Percentiles rank a stretch among this genome's conserved stretches.
Evolutionary conservation across 345 rosid genomes (phyloP).

Genomic region (Populus simonii): DNA sequence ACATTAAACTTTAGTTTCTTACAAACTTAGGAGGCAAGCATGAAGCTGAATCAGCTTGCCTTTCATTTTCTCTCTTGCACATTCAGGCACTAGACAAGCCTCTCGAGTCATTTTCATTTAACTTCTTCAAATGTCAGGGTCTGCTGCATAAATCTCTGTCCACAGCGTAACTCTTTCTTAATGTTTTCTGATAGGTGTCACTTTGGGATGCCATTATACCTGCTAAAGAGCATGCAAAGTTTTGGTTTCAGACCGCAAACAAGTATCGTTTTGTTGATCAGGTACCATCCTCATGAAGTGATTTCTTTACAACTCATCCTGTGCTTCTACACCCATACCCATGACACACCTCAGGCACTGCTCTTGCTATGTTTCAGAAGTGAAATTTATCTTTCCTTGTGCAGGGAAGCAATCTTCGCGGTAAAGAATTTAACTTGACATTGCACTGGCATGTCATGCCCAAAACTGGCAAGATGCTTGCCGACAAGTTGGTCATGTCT

Average conservation of each 20-base stretch:
- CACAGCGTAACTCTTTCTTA: background rate
- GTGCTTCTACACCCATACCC: too few relatives aligned
- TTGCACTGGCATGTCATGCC: constrained; percentile 98
- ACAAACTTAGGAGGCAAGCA: background rate
- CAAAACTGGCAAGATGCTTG: constrained; percentile 90
- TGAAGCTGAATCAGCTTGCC: background rate
- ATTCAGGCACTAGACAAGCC: background rate
- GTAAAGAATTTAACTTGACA: constrained; percentile 81
- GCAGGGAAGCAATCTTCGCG: constrained; percentile 82
- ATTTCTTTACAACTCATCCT: too few relatives aligned
- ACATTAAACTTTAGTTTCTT: background rate
- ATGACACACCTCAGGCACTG: background rate
- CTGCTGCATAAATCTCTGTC: background rate
- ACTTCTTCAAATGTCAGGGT: background rate
- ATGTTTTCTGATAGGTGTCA: constrained; percentile 52
- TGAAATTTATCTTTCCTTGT: constrained; percentile 5
- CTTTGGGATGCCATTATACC: constrained; percentile 97
- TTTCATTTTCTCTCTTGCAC: background rate
- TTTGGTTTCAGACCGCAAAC: constrained; percentile 69
- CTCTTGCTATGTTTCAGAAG: background rate
- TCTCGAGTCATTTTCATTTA: background rate
- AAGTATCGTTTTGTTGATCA: constrained; percentile 94
- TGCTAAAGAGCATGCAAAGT: constrained; percentile 71
- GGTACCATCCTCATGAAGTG: constrained; percentile 35
- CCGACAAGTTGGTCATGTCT: constrained; percentile 64